A percentile compares a stretch with the other conserved stretches of the same genome.
phyloP scores from a whole-genome alignment of 2,329 filamentous ascomycete genomes.

The Neophaeococcomyces aloes region DNA sequence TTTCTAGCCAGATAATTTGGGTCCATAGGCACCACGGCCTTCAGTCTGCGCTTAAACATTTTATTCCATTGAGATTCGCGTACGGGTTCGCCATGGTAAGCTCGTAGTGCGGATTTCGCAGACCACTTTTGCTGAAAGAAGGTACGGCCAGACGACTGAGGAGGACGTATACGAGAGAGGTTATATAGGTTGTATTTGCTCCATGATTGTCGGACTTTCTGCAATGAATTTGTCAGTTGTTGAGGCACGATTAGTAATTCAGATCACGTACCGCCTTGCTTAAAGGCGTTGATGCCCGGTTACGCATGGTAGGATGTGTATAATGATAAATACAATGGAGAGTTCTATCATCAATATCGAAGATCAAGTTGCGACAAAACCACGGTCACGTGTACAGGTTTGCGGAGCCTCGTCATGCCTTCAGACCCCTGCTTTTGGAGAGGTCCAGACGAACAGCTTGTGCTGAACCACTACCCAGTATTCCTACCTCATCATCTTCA shows the following conservation, averaged over 20 bases:
- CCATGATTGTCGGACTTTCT: slow-evolving; percentile 95
- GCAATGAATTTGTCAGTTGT: slow-evolving; percentile 11
- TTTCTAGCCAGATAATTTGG: slow-evolving; percentile 64
- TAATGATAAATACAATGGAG: no score
- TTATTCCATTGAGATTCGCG: slow-evolving; percentile 87
- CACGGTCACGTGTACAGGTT: no score
- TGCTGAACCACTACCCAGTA: no score
- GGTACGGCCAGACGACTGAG: slow-evolving; percentile 42
- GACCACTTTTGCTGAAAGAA: slow-evolving; percentile 99
- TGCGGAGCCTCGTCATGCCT: no score
- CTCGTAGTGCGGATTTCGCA: slow-evolving; percentile 71
- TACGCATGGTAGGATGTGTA: slow-evolving; percentile 29
- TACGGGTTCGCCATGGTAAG: slow-evolving; percentile 91
- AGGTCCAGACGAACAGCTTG: no score
- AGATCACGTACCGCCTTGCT: slow-evolving; percentile 27
- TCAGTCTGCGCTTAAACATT: slow-evolving; percentile 75
- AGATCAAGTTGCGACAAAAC: no score
- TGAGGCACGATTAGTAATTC: neutral
- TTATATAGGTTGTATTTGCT: slow-evolving; percentile 97
- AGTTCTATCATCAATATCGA: no score
- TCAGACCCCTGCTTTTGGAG: no score
- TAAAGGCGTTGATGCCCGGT: slow-evolving; percentile 34
- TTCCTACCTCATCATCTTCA: no score
- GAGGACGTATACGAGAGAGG: slow-evolving; percentile 47
- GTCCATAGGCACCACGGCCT: slow-evolving; percentile 77